Base-by-base conservation (phyloP, 495 filamentous ascomycete genomes). In the Hypoxylon intermedium region DNA sequence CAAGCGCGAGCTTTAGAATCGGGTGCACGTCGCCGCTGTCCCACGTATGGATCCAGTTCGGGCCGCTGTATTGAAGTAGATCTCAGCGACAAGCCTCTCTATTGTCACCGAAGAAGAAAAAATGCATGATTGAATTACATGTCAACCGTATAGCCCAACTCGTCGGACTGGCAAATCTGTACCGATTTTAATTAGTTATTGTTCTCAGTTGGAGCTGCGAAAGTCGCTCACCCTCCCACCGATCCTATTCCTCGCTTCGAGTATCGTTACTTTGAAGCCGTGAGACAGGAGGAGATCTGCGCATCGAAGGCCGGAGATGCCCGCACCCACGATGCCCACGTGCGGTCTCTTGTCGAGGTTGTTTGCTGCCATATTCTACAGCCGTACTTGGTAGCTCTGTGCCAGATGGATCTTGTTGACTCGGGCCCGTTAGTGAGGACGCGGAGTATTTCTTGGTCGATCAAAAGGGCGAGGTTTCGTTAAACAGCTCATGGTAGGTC, bases 1-100 rank as follows among this genome's bases (percentile, higher is more conserved):
- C 85, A n/a, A 72, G 68, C 2, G 85, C 85, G 51, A 80, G 67
- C 51, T 82, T 76, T 5, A 85, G 86, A 15, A 92, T 80, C 13
- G 82, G 75, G 33, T 85, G 74, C 21, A 91, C 85, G 6, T 89
- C 89, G 64, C 90, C 91, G 37, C 82, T 73, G 5, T 83, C 79
- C 11, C 83, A 83, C 30, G 89, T 89, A 69, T 92, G 89, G 34
- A 92, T 90, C 89, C 89, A 91, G 61, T 91, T 92, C 12, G 89
- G 85, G 7, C 89, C 89, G 28, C 89, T 90, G 53, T 33, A n/a
- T n/a, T 15, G 20, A 19, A 12, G 19, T 19, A 16, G 9, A 12
- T 42, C 12, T 21, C 11, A 19, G 36, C 36, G 12, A 38, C n/a
- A n/a, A 13, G 6, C 30, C n/a, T 33, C 18, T 38, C 36, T 3